These are phyloP conservation scores for Microsporum audouinii DNA, from an alignment of 2,329 filamentous ascomycete genomes.

Conservation along the genomic window DNA sequence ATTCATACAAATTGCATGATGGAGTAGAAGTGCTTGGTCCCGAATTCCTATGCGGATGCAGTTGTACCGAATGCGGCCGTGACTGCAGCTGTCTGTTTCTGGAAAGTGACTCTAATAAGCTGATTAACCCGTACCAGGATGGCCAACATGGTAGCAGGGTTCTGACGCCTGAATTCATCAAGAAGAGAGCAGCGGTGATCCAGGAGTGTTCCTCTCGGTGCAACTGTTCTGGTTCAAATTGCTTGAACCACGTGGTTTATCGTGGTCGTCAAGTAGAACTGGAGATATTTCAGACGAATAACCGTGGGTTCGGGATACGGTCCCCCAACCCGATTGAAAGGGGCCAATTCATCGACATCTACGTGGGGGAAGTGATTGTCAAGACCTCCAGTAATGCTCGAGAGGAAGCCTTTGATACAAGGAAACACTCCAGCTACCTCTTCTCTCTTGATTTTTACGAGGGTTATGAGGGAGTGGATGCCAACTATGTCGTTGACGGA, in stretches of 20 bases:
- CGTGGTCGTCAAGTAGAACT: constrained; percentile 29
- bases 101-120: constrained; percentile 21
- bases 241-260: constrained; percentile 35
- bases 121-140: constrained; percentile 24
- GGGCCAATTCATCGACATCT: constrained; percentile 37
- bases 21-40: constrained; percentile 21
- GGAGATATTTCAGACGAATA: constrained; percentile 34
- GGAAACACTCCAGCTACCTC: constrained; percentile 30
- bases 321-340: constrained; percentile 27
- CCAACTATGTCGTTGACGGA: constrained; percentile 34
- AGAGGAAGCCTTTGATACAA: constrained; percentile 22
- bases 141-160: constrained; percentile 18
- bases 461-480: constrained; percentile 16
- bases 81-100: constrained; percentile 22
- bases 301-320: constrained; percentile 33
- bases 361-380: constrained; percentile 36
- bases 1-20: constrained; percentile 25
- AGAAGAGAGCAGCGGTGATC: constrained; percentile 25
- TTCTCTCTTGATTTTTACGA: constrained; percentile 28
- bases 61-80: constrained; percentile 22
- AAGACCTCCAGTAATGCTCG: constrained; percentile 27
- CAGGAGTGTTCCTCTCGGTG: constrained; percentile 33
- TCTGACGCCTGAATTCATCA: constrained; percentile 23
- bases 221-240: constrained; percentile 22
- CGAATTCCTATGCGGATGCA: constrained; percentile 27